These are phyloP conservation scores for Colletotrichum lini DNA, from an alignment of 2,329 filamentous ascomycete genomes.

Conservation along the genomic window DNA sequence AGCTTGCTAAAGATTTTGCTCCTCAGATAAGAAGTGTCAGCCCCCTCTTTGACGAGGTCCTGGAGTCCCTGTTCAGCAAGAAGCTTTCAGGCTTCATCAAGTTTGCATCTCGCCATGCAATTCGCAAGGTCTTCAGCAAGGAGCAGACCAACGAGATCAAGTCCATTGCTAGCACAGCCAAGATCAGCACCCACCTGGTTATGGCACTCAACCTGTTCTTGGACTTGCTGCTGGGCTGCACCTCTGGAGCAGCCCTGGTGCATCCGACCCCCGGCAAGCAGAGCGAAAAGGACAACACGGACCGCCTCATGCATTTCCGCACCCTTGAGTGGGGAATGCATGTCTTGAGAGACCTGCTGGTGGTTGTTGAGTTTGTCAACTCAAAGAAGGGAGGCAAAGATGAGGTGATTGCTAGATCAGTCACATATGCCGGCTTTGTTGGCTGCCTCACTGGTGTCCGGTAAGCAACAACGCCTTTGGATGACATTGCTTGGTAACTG, in stretches of 20 bases:
- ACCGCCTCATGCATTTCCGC: slow-evolving; percentile 65
- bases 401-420: slow-evolving; percentile 59
- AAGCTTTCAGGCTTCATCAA: slow-evolving; percentile 48
- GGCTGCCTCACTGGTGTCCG: slow-evolving; percentile 66
- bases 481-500: background rate
- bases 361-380: slow-evolving; percentile 65
- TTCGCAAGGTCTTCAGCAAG: slow-evolving; percentile 63
- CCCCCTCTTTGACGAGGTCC: slow-evolving; percentile 64
- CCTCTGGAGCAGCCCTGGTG: slow-evolving; percentile 58
- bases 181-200: slow-evolving; percentile 69
- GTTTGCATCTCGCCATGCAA: slow-evolving; percentile 58
- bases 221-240: slow-evolving; percentile 74
- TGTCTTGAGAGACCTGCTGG: slow-evolving; percentile 61
- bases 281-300: background rate
- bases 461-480: slow-evolving; percentile 45
- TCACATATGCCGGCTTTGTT: slow-evolving; percentile 67
- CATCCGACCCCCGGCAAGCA: too few species aligned
- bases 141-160: slow-evolving; percentile 72
- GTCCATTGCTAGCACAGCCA: slow-evolving; percentile 65
- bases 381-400: slow-evolving; percentile 46
- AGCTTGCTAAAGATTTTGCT: slow-evolving; percentile 62
- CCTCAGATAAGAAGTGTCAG: slow-evolving; percentile 58
- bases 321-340: slow-evolving; percentile 71
- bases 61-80: slow-evolving; percentile 48
- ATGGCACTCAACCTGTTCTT: slow-evolving; percentile 72